Percentiles rank a stretch among this genome's conserved stretches.
These are phyloP conservation scores for Amylostereum areolatum DNA, from an alignment of 1,284 basidiomycete species.

Conservation along the genomic window DNA sequence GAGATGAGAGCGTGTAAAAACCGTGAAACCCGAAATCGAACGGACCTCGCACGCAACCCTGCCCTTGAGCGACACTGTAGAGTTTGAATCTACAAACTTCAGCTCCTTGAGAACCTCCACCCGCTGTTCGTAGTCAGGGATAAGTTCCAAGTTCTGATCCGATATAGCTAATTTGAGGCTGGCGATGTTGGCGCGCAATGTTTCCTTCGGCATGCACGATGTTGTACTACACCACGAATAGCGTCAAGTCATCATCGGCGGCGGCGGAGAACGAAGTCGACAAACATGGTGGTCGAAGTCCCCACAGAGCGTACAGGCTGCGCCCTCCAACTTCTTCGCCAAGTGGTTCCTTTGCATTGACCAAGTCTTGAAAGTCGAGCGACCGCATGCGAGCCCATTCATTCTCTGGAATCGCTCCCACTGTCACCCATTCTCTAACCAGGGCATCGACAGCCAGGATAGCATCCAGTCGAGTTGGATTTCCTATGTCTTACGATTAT, in stretches of 20 bases:
- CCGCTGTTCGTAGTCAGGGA: constrained; percentile 96
- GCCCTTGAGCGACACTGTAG: constrained; percentile 93
- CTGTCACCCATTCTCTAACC: constrained; percentile 49
- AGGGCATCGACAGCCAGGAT: constrained; percentile 42
- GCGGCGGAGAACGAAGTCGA: constrained; percentile 9
- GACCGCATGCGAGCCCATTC: constrained; percentile 81
- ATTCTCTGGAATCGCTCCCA: constrained; percentile 57
- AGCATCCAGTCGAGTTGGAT: constrained; percentile 51
- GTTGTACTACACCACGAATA: constrained; percentile 50
- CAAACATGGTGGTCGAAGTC: constrained; percentile 68
- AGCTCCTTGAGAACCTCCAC: constrained; percentile 89
- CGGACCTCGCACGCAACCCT: constrained; percentile 93
- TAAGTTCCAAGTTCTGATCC: constrained; percentile 93
- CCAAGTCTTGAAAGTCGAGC: constrained; percentile 89
- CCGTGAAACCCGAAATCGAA: not conserved
- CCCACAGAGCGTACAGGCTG: constrained; percentile 51
- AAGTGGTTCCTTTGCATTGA: constrained; percentile 59
- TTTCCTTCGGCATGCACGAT: constrained; percentile 72
- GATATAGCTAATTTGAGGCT: constrained; percentile 78
- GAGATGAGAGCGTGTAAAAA: constrained; percentile 1
- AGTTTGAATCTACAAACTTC: constrained; percentile 89
- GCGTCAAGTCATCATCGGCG: too few relatives aligned
- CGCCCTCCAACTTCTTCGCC: constrained; percentile 34
- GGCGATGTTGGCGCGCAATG: constrained; percentile 69
- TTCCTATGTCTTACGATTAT: constrained; percentile 66